Percentiles rank a stretch among this genome's conserved stretches.
phyloP scores from a whole-genome alignment of 345 rosid species.

The Capsella bursapastoris region DNA sequence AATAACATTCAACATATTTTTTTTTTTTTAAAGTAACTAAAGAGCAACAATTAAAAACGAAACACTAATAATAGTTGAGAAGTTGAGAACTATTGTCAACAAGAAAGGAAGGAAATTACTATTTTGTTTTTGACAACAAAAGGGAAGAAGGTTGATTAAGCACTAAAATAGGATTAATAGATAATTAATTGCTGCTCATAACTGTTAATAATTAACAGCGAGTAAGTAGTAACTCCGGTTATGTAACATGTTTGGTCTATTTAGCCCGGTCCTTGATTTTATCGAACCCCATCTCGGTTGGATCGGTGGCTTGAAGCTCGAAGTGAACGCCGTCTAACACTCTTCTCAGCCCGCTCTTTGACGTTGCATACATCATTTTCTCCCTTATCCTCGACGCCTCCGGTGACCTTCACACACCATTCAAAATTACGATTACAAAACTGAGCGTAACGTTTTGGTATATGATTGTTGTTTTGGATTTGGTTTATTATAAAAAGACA shows the following conservation, averaged over 20 bases:
- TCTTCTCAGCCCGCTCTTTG: slow-evolving; percentile 80
- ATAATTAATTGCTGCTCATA: slow-evolving; percentile 2
- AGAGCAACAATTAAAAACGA: slow-evolving; percentile 5
- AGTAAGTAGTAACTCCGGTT: slow-evolving; percentile 28
- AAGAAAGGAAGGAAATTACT: background rate
- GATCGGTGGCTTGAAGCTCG: slow-evolving; percentile 94
- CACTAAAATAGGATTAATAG: slow-evolving; percentile 32
- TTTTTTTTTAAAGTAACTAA: background rate
- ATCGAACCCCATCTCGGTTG: slow-evolving; percentile 96
- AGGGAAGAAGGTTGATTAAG: slow-evolving; percentile 29
- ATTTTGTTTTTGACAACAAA: background rate
- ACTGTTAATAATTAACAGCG: slow-evolving; percentile 17
- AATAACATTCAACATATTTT: slow-evolving; percentile 5
- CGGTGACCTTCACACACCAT: slow-evolving; percentile 64
- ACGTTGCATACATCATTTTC: slow-evolving; percentile 88
- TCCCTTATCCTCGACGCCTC: slow-evolving; percentile 83
- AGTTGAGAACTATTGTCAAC: slow-evolving; percentile 28
- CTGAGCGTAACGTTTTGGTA: background rate
- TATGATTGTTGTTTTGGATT: background rate
- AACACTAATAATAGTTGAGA: slow-evolving; percentile 9
- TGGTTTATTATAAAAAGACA: background rate
- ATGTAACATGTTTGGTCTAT: slow-evolving; percentile 20
- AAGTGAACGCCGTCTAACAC: slow-evolving; percentile 87
- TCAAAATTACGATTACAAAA: background rate
- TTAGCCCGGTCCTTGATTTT: slow-evolving; percentile 74